phyloP scores from a whole-genome alignment of 306 rosid species.

The Lathyrus tuberosus region DNA sequence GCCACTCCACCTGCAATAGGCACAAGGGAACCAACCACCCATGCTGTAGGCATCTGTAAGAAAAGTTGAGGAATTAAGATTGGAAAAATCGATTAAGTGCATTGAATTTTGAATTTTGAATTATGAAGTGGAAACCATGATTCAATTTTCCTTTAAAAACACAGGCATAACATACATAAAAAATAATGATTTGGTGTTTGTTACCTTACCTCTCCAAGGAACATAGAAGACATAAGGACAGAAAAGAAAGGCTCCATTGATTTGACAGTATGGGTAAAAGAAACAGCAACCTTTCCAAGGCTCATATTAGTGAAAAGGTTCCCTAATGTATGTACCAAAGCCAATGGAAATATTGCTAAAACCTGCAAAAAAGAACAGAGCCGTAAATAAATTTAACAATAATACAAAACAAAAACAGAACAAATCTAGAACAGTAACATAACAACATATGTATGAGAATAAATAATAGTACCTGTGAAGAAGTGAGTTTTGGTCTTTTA shows the following conservation, averaged over 20 bases:
- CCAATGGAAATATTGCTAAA: conserved; percentile 77
- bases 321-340: conserved; percentile 82
- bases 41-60: conserved; percentile 66
- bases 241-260: conserved; percentile 97
- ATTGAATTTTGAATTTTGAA: neutral
- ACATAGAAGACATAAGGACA: conserved; percentile 85
- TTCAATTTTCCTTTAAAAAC: neutral
- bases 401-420: conserved; percentile 34
- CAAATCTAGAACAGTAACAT: conserved; percentile 17
- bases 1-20: conserved; percentile 95
- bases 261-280: conserved; percentile 95
- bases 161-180: neutral
- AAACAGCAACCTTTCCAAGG: conserved; percentile 94
- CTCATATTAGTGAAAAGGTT: conserved; percentile 94
- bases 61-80: conserved; percentile 25
- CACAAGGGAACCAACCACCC: conserved; percentile 84
- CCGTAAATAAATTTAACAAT: neutral
- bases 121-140: neutral
- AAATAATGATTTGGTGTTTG: neutral
- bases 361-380: conserved; percentile 52
- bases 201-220: conserved; percentile 77
- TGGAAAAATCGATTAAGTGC: conserved; percentile 2
- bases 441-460: neutral
- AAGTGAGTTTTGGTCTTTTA: conserved; percentile 70
- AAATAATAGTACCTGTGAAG: conserved; percentile 62